Percentiles rank a stretch among this genome's conserved stretches.
Conservation (phyloP, 345 rosid genomes). For the Camelina laxa region DNA sequence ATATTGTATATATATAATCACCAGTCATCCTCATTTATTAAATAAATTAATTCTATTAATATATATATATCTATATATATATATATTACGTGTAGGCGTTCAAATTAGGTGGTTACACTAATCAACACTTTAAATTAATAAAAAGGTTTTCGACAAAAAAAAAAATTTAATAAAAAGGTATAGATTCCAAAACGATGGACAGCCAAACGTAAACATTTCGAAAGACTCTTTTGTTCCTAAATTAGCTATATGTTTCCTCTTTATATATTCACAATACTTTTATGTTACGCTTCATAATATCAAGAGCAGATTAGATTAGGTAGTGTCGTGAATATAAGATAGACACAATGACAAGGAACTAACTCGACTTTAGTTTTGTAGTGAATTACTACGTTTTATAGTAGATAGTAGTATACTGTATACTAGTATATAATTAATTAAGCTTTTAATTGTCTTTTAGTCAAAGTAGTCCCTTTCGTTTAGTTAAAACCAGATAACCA, state of each 20-base stretch:
- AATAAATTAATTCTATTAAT: not conserved
- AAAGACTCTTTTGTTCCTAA: conserved; percentile 21
- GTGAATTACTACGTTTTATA: not conserved
- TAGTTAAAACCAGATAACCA: conserved; percentile 22
- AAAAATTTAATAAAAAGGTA: conserved; percentile 15
- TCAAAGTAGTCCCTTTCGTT: conserved; percentile 10
- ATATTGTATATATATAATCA: conserved; percentile 28
- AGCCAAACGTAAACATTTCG: conserved; percentile 34
- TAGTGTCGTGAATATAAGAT: not conserved
- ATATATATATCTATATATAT: conserved; percentile 12
- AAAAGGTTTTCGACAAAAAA: conserved; percentile 31
- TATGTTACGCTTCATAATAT: not conserved
- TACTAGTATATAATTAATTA: not conserved
- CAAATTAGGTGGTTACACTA: conserved; percentile 43
- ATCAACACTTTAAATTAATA: conserved; percentile 37
- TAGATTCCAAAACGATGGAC: conserved; percentile 43
- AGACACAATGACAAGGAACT: not conserved
- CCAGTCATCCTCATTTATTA: conserved; percentile 26
- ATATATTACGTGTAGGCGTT: conserved; percentile 20
- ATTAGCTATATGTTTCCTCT: conserved; percentile 8
- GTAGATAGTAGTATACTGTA: not conserved
- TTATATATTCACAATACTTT: conserved; percentile 8
- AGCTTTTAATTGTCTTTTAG: not conserved
- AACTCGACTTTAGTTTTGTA: conserved; percentile 2
- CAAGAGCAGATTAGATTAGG: conserved; percentile 19